phyloP scores from a whole-genome alignment of 2,329 filamentous ascomycete genomes.

The Annulohypoxylon truncatum region DNA sequence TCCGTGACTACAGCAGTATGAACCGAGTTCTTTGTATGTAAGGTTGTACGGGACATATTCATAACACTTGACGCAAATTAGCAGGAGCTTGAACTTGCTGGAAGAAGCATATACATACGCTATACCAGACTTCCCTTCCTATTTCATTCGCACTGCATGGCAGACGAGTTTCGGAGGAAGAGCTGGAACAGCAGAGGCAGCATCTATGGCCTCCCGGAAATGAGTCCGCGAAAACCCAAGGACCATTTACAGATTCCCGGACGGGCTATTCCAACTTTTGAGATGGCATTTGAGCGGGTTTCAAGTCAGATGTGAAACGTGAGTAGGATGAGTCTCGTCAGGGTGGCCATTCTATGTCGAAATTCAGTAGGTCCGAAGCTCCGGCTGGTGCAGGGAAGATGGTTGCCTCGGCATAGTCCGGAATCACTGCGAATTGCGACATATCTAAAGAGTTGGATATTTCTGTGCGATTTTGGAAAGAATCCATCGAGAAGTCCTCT shows the following conservation, averaged over 20 bases:
- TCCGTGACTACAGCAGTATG: not conserved
- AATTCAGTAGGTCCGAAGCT: conserved; percentile 17
- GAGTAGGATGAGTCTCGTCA: conserved; percentile 14
- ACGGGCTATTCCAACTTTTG: not conserved
- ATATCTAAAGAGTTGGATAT: not conserved
- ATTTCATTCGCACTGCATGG: not conserved
- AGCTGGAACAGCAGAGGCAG: no score
- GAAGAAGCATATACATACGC: not conserved
- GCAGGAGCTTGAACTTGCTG: no score
- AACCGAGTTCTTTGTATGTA: not conserved
- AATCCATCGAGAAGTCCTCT: not conserved
- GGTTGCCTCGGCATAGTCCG: conserved; percentile 1
- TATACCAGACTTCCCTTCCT: not conserved
- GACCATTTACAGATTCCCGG: not conserved
- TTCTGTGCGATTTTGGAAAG: not conserved
- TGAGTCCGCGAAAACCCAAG: not conserved
- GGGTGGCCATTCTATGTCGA: conserved; percentile 25
- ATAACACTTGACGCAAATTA: not conserved
- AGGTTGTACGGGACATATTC: not conserved
- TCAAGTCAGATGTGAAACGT: not conserved
- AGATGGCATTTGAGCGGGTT: not conserved
- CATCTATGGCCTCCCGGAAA: not conserved
- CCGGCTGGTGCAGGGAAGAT: not conserved
- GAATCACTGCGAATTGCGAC: conserved; percentile 17
- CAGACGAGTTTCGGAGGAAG: not conserved